Conservation (phyloP, 225 moss, liverwort and hornwort genomes). For the Asterella californica region DNA sequence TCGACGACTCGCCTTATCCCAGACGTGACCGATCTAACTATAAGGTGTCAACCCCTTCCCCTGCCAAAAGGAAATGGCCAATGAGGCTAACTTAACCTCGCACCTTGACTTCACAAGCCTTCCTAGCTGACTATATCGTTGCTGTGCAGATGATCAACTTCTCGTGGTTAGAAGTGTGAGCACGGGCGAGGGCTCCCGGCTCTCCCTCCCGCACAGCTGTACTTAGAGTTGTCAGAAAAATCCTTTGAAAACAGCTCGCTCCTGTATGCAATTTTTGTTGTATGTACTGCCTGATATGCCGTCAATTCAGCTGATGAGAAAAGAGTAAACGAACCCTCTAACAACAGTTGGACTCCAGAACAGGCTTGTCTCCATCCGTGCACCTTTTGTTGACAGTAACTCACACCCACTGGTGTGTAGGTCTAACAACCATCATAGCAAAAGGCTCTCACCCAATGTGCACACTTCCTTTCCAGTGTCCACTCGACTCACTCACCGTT, state of each 20-base stretch:
- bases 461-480: constrained; percentile 12
- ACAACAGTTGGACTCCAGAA: constrained; percentile 4
- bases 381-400: neutral
- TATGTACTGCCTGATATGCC: neutral
- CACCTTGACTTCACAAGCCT: constrained; percentile 3
- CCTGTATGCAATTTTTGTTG: neutral
- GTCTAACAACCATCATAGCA: neutral
- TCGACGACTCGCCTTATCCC: neutral
- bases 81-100: neutral
- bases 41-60: neutral
- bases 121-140: neutral
- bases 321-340: constrained; percentile 8
- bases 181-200: neutral
- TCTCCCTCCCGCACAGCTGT: neutral
- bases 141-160: neutral
- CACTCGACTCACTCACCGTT: constrained; percentile 14
- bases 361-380: constrained; percentile 12
- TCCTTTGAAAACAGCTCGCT: neutral
- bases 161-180: neutral
- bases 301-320: constrained; percentile 11
- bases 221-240: neutral
- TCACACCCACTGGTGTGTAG: neutral
- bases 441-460: constrained; percentile 7
- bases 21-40: neutral
- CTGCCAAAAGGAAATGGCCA: neutral